Percentiles rank a stretch among this genome's conserved stretches.
Conservation (phyloP, 371 early-diverging fungal species). For the Dipsacomyces acuminosporus region DNA sequence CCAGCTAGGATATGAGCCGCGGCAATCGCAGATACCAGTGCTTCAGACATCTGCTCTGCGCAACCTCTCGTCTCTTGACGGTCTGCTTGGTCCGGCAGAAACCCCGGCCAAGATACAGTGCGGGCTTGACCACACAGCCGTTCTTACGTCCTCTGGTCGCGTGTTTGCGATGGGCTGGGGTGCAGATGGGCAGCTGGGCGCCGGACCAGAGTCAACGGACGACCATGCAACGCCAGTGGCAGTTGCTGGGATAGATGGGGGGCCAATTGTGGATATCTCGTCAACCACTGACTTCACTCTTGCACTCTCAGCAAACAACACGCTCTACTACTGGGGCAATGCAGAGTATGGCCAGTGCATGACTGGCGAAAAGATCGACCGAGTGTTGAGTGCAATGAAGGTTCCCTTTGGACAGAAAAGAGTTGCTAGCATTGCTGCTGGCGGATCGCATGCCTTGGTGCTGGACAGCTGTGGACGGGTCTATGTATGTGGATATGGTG, state of each 20-base stretch:
- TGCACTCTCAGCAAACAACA: constrained; percentile 49
- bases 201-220: constrained; percentile 50
- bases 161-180: constrained; percentile 78
- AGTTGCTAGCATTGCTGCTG: constrained; percentile 62
- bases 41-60: constrained; percentile 1
- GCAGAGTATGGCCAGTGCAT: constrained; percentile 78
- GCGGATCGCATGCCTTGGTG: constrained; percentile 66
- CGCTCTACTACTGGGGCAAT: constrained; percentile 75
- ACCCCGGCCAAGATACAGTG: constrained; percentile 56
- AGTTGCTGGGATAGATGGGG: constrained; percentile 44
- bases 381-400: constrained; percentile 58
- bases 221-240: constrained; percentile 51
- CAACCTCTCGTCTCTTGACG: constrained; percentile 7
- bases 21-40: not conserved
- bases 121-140: constrained; percentile 69
- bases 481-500: constrained; percentile 69
- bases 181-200: constrained; percentile 74
- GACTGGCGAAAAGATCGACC: constrained; percentile 63
- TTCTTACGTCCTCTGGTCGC: constrained; percentile 53
- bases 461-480: constrained; percentile 59
- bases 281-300: constrained; percentile 70
- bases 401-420: constrained; percentile 41
- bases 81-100: constrained; percentile 31
- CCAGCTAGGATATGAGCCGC: constrained; percentile 19
- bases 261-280: constrained; percentile 53